These are phyloP conservation scores for Fusarium xylarioides DNA, from an alignment of 2,329 filamentous ascomycete species.

Conservation along the genomic window DNA sequence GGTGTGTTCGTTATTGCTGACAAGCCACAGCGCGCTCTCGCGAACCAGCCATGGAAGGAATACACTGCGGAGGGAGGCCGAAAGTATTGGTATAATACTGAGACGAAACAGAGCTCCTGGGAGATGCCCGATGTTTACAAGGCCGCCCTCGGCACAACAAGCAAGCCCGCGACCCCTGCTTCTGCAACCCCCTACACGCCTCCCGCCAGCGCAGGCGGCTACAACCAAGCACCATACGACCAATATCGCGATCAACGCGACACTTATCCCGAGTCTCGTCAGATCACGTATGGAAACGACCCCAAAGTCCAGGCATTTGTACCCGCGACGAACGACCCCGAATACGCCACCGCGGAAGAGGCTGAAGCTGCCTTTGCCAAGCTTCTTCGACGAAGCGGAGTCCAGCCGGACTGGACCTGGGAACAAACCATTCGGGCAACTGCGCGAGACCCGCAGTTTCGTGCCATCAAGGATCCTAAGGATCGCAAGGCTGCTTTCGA, in stretches of 20 bases:
- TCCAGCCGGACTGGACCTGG: constrained; percentile 94
- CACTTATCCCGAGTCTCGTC: constrained; percentile 63
- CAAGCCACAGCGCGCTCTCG: constrained; percentile 70
- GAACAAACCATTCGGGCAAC: constrained; percentile 86
- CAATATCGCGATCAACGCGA: constrained; percentile 52
- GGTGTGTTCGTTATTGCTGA: constrained; percentile 14
- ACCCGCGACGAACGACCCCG: constrained; percentile 74
- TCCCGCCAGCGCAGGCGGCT: constrained; percentile 42
- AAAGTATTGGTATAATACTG: constrained; percentile 95
- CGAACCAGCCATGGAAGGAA: constrained; percentile 90
- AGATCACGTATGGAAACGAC: constrained; percentile 66
- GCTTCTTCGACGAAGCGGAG: constrained; percentile 82
- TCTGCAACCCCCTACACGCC: constrained; percentile 55
- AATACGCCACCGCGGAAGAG: constrained; percentile 83
- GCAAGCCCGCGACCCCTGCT: constrained; percentile 53
- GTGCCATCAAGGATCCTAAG: constrained; percentile 90
- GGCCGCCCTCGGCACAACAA: constrained; percentile 71
- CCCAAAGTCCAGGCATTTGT: constrained; percentile 67
- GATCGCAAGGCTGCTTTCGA: constrained; percentile 92
- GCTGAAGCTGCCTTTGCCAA: constrained; percentile 94
- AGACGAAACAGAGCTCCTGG: constrained; percentile 94
- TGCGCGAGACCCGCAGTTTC: constrained; percentile 91
- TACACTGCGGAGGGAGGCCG: constrained; percentile 86
- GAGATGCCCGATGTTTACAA: constrained; percentile 89
- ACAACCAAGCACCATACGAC: constrained; percentile 48